Base-by-base conservation (phyloP, 139 green algal species). In the Chlamydomonas schloesseri region DNA sequence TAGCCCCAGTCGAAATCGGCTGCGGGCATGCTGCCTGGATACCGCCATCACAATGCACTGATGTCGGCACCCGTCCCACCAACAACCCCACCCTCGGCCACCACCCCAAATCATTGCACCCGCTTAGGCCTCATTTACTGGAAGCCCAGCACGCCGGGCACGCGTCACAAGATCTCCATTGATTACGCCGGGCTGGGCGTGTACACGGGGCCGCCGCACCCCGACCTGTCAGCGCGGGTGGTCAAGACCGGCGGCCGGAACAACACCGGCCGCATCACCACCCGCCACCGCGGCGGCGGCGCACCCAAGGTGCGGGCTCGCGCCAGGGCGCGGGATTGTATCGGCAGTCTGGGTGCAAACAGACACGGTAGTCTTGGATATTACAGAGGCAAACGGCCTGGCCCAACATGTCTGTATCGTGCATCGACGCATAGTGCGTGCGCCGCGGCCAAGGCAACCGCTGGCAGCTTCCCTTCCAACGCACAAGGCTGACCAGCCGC, bases 111-210 rank as follows among this genome's bases (percentile, higher is more conserved):
- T n/a, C n/a, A n/a, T n/a, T n/a, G n/a, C n/a, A 36, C 62, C 4
- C 31, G 26, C n/a, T 3, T 86, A 94, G 95, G 95, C 26, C 75
- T 99, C 42, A 96, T 98, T 78, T 93, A 91, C n/a, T 99, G 96
- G 93, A 97, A 96, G 89, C 96, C 96, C 26, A 94, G 84, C 64
- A 96, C 94, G 23, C 96, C 96, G 50, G 95, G 96, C n/a, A 93
- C 96, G 90, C 93, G 90, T 55, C 87, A 91, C 64, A 90, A 90
- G 60, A 93, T 93, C 31, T 76, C 74, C 17, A 74, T 92, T n/a
- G 85, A 92, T 75, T 92, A 89, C 47, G 71, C 87, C 1, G 60
- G 73, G 13, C 74, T 92, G 37, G 89, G 86, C n/a, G 86, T 94
- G 21, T 94, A 91, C 83, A 90, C 87, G 18, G 92, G 92, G 21